These are phyloP conservation scores for Paspalum notatum DNA, from an alignment of 176 grass and related monocot genomes.

Conservation along the genomic window DNA sequence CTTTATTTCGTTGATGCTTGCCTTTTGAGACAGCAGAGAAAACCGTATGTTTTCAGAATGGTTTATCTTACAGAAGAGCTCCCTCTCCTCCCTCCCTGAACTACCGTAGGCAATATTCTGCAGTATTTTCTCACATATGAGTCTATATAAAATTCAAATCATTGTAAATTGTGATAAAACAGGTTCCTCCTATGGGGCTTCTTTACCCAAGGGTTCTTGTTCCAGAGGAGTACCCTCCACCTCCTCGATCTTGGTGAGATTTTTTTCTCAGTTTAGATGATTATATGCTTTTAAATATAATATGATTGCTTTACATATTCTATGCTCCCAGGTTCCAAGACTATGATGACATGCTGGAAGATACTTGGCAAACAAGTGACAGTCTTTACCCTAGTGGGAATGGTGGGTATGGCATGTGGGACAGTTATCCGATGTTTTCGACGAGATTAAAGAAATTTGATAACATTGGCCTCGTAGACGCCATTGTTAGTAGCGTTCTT, in stretches of 20 bases:
- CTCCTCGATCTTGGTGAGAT: constrained; percentile 87
- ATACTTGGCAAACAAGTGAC: constrained; percentile 75
- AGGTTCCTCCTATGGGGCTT: constrained; percentile 99
- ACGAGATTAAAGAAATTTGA: constrained; percentile 88
- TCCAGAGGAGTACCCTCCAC: constrained; percentile 82
- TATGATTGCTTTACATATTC: constrained; percentile 30
- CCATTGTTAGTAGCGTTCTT: constrained; percentile 88
- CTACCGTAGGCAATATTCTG: no score
- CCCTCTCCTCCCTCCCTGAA: no score
- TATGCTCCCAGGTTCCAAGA: constrained; percentile 78
- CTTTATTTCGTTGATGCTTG: constrained; percentile 1
- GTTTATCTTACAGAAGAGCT: background rate
- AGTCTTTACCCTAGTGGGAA: constrained; percentile 64
- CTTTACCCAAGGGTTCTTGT: constrained; percentile 87
- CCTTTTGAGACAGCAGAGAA: background rate
- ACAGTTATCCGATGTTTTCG: constrained; percentile 75
- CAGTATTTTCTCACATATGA: no score
- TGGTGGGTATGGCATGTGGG: constrained; percentile 78
- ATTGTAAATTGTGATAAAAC: constrained; percentile 31
- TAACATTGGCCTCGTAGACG: constrained; percentile 81
- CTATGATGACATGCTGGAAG: constrained; percentile 97
- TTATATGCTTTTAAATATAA: constrained; percentile 28
- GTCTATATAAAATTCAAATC: background rate
- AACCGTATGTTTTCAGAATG: background rate
- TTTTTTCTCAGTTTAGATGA: background rate